phyloP scores from a whole-genome alignment of 2,329 filamentous ascomycete species.

The Xylaria sp. region DNA sequence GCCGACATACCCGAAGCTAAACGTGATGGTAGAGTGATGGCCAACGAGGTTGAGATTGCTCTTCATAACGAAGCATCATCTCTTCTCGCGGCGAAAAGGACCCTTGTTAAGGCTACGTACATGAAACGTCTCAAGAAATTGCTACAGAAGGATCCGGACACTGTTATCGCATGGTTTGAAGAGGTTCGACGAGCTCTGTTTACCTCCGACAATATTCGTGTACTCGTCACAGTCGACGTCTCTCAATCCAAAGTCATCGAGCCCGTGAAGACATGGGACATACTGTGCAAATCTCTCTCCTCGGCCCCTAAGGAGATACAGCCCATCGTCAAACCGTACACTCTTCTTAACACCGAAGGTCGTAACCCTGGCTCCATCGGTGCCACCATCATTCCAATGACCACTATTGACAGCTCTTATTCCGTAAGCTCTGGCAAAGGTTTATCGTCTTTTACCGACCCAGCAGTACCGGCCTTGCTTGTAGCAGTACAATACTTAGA shows the following conservation, averaged over 20 bases:
- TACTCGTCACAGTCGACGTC: conserved; percentile 85
- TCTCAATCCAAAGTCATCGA: conserved; percentile 70
- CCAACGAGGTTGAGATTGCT: conserved; percentile 75
- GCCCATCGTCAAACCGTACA: conserved; percentile 75
- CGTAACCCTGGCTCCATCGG: conserved; percentile 77
- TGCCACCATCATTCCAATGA: conserved; percentile 87
- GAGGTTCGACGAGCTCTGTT: conserved; percentile 80
- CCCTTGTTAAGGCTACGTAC: conserved; percentile 87
- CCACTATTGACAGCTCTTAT: conserved; percentile 92
- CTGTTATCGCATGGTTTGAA: conserved; percentile 81
- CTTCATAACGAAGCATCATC: conserved; percentile 83
- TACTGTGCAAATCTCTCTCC: conserved; percentile 65
- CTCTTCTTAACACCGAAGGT: conserved; percentile 80
- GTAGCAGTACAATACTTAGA: conserved; percentile 93
- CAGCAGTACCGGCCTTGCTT: conserved; percentile 82
- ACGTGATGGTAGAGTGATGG: conserved; percentile 80
- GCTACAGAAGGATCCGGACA: conserved; percentile 78
- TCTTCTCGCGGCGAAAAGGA: conserved; percentile 79
- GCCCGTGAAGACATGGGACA: conserved; percentile 83
- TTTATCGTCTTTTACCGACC: conserved; percentile 78
- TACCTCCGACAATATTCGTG: conserved; percentile 84
- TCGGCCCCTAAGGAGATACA: conserved; percentile 64
- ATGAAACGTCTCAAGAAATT: conserved; percentile 86
- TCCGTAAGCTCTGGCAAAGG: conserved; percentile 80
- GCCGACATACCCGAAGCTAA: conserved; percentile 94